Conservation (phyloP, 179 eudicot genomes). For the Silene noctiflora region DNA sequence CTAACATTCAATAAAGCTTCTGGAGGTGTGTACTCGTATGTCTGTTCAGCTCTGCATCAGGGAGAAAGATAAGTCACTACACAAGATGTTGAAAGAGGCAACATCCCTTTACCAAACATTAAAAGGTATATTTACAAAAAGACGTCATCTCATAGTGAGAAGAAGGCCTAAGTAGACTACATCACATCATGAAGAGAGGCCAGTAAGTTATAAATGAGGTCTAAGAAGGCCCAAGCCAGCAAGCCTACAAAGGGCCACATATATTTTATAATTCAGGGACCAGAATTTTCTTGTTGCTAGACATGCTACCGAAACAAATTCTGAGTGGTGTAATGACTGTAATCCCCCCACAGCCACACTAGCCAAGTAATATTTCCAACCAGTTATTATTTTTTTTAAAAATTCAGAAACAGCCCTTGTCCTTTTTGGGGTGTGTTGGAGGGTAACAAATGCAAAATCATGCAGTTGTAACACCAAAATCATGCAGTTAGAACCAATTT, state of each 20-base stretch:
- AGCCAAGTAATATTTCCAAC: not conserved
- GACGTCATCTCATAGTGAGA: not conserved
- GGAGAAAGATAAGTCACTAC: conserved; percentile 8
- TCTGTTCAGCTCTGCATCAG: conserved; percentile 76
- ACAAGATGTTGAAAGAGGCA: conserved; percentile 10
- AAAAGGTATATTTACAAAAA: not conserved
- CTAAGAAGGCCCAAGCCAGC: not conserved
- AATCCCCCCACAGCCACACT: not conserved
- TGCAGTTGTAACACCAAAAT: not conserved
- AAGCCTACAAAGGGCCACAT: conserved; percentile 1
- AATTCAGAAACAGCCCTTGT: no score
- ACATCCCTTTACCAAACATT: conserved; percentile 3
- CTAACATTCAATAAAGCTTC: conserved; percentile 85
- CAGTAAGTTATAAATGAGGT: not conserved
- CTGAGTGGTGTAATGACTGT: not conserved
- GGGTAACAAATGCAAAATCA: not conserved
- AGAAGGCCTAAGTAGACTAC: conserved; percentile 2
- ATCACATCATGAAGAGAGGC: not conserved
- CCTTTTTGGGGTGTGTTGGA: not conserved
- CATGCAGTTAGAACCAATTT: not conserved
- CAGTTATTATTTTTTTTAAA: no score
- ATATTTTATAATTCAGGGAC: not conserved
- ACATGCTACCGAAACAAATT: not conserved
- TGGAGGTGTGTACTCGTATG: conserved; percentile 90
- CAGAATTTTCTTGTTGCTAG: not conserved